Evolutionary conservation across 2,329 filamentous ascomycete genomes (phyloP).

Genomic region (Fusarium phyllophilum): DNA sequence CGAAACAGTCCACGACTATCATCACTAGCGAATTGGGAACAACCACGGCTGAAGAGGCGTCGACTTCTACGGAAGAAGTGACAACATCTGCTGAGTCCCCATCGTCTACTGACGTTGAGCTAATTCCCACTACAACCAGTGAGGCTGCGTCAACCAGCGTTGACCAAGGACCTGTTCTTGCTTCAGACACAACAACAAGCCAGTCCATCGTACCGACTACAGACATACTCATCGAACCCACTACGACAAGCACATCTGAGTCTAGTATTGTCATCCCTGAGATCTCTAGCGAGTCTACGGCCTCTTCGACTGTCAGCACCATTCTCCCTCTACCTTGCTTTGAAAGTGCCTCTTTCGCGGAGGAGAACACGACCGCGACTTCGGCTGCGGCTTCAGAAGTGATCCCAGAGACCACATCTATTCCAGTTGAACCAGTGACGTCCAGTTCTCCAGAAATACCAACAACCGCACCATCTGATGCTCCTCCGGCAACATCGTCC

Average conservation of each 20-base stretch:
- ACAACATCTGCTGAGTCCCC: background rate
- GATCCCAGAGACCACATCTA: rapidly evolving
- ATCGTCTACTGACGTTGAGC: background rate
- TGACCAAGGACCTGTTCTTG: background rate
- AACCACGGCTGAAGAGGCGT: background rate
- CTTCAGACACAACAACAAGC: background rate
- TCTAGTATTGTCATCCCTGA: too few species aligned
- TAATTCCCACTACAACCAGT: background rate
- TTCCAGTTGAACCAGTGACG: background rate
- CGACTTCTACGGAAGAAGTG: background rate
- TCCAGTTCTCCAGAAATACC: background rate
- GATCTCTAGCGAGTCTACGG: background rate
- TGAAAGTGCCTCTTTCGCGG: background rate
- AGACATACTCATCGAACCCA: background rate
- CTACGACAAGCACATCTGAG: background rate
- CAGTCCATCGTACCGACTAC: background rate
- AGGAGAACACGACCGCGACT: background rate
- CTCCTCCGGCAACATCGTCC: background rate
- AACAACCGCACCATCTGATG: background rate
- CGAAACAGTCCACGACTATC: background rate
- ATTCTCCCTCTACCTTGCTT: rapidly evolving
- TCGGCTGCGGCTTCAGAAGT: background rate
- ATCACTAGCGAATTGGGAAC: background rate
- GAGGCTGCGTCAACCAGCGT: background rate
- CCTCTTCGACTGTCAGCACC: background rate